phyloP scores from a whole-genome alignment of 345 rosid genomes.

The Chamaenerion angustifolium region DNA sequence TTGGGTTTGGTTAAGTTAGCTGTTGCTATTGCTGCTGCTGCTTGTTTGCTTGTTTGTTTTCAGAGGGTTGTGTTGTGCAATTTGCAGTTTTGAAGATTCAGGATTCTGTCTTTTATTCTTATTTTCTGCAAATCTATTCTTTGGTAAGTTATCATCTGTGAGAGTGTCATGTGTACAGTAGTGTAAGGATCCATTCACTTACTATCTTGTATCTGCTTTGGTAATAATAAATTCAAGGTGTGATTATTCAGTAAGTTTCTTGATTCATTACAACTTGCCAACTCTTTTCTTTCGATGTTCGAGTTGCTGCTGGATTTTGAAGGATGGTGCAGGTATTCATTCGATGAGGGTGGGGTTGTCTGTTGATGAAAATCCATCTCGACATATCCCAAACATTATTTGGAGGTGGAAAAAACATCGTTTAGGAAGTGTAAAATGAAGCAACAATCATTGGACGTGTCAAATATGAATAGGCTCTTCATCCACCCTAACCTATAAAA shows the following conservation, averaged over 20 bases:
- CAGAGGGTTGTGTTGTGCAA: conserved; percentile 34
- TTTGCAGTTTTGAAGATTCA: conserved; percentile 27
- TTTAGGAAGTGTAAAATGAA: too few relatives aligned
- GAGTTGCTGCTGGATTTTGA: conserved; percentile 10
- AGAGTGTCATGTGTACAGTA: conserved; percentile 49
- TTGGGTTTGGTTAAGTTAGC: background rate
- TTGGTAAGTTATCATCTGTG: conserved; percentile 14
- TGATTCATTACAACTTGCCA: background rate
- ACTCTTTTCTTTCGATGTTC: background rate
- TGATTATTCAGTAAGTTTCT: conserved; percentile 12
- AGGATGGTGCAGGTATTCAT: conserved; percentile 10
- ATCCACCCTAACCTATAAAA: conserved; percentile 38
- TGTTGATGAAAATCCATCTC: too few relatives aligned
- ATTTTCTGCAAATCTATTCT: too few relatives aligned
- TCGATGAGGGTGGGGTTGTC: conserved; percentile 3
- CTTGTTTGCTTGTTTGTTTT: conserved; percentile 21
- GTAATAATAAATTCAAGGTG: conserved; percentile 22
- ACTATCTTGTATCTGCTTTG: conserved; percentile 12
- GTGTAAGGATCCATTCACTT: conserved; percentile 24
- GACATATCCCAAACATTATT: too few relatives aligned
- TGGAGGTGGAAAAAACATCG: too few relatives aligned
- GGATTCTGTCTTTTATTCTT: too few relatives aligned
- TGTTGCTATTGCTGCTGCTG: too few relatives aligned
- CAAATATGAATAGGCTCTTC: background rate
- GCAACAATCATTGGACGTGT: too few relatives aligned